These are phyloP conservation scores for Thelephora ganbajun DNA, from an alignment of 768 basidiomycete genomes.

Conservation along the genomic window DNA sequence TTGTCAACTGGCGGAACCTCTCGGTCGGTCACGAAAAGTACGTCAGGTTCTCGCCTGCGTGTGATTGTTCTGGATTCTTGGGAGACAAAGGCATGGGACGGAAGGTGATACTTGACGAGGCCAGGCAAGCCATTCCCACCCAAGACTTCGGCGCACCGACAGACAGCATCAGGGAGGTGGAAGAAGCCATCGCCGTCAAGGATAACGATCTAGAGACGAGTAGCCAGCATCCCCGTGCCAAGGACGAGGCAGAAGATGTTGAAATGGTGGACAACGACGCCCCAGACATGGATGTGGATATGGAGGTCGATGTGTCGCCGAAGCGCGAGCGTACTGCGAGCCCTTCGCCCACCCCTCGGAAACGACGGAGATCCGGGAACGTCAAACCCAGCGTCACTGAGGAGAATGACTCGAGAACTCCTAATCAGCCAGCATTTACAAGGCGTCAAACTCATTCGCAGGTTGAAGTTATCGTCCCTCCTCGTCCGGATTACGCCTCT, in stretches of 20 bases:
- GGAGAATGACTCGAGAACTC: too few species aligned
- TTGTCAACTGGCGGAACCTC: conserved; percentile 61
- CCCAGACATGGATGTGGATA: conserved; percentile 8
- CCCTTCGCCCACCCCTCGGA: neutral
- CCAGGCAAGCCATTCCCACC: conserved; percentile 3
- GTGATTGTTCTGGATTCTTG: conserved; percentile 43
- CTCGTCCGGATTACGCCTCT: neutral
- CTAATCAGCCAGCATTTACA: too few species aligned
- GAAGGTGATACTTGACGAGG: conserved; percentile 7
- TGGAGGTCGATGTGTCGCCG: conserved; percentile 10
- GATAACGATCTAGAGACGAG: conserved; percentile 7
- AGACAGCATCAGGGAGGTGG: conserved; percentile 12
- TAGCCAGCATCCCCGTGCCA: neutral
- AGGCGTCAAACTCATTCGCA: too few species aligned
- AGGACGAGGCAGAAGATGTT: conserved; percentile 5
- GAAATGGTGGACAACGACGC: conserved; percentile 5
- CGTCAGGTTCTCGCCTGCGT: conserved; percentile 48
- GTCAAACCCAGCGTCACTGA: too few species aligned
- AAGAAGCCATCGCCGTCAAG: conserved; percentile 10
- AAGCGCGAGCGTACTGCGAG: conserved; percentile 1
- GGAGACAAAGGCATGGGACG: conserved; percentile 13
- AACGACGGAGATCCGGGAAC: neutral
- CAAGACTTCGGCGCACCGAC: neutral
- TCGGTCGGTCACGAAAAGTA: conserved; percentile 55
- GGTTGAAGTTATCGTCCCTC: neutral